Evolutionary conservation across 2,329 filamentous ascomycete genomes (phyloP), one percentile per base, ranked within the genome.

Genomic region (Exutisphaerella laricina): DNA sequence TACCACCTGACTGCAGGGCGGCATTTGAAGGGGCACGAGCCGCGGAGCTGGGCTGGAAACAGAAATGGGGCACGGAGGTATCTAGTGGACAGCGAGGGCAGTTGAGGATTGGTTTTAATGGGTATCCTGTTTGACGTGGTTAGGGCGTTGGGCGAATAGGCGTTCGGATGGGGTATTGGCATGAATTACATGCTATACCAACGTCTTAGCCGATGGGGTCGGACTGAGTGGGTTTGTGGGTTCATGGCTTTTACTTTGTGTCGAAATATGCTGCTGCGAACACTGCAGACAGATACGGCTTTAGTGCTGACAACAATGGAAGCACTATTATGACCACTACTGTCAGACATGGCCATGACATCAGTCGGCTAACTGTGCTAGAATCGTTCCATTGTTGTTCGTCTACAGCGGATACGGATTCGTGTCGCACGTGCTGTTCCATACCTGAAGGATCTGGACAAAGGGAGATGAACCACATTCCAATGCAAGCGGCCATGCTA

Each of bases 11-110:
- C 50, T 92, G 87, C 62, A 77, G 84, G 26, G 68, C 72, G 26
- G 84, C 85, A 0, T 88, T 95, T 49, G 72, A 88, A 38, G 70
- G 76, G 40, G 82, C 86, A 3, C 70, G 80, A 39, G 67, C 68
- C 8, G 72, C 75, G 41, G 86, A 95, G 64, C 64, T 67, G 47
- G 67, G 75, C 41, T 97, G 88, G 85, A 85, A 85, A 62, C 70
- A 66, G 22, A 75, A 74, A 50, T 95, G 88, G 87, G 77, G 77
- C 12, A 73, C 77, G 4, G 89, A 96, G 66, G 71, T 64, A 25
- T 66, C 73, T 7, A 77, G 78, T 58, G 73, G 72, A 23, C 59
- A 63, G 20, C 59, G 73, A 38, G 66, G 62, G 17, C 64, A 65
- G 46, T 63, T 73, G 43, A 68, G 66, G 58, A 70, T 74, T 43